A percentile compares a stretch with the other conserved stretches of the same genome.
These are phyloP conservation scores for Aspergillus awamori DNA, from an alignment of 2,329 filamentous ascomycete species.

Conservation along the genomic window DNA sequence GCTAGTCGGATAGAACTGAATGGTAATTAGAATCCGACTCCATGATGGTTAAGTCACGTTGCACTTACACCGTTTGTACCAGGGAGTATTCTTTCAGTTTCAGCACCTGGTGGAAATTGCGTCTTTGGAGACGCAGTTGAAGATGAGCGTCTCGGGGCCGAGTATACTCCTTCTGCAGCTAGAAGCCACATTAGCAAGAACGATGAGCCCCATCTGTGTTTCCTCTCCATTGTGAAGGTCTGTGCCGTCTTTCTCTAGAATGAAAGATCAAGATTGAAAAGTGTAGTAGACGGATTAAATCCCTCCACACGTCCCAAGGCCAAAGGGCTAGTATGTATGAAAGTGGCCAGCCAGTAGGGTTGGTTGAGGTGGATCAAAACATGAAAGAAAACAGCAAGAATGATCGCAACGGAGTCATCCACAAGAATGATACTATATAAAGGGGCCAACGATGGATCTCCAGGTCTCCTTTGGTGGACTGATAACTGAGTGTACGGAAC, in stretches of 20 bases:
- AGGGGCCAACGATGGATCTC: neutral
- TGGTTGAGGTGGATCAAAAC: neutral
- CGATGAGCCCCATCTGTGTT: constrained; percentile 28
- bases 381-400: neutral
- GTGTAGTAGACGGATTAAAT: neutral
- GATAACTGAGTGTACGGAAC: neutral
- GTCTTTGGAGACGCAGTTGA: constrained; percentile 28
- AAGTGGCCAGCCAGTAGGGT: neutral
- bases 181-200: constrained; percentile 42
- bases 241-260: neutral
- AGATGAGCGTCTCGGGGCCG: constrained; percentile 28
- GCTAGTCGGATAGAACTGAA: constrained; percentile 35
- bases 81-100: constrained; percentile 31
- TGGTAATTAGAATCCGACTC: constrained; percentile 15
- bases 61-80: constrained; percentile 37
- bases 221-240: constrained; percentile 24
- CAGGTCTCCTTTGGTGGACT: neutral
- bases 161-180: constrained; percentile 30
- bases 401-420: neutral
- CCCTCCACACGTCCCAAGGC: neutral
- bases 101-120: constrained; percentile 39
- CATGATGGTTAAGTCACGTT: neutral
- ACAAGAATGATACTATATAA: neutral
- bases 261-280: neutral
- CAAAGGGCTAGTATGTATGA: neutral